Evolutionary conservation across 164 flowering plant species (phyloP), one percentile per base, ranked within the genome.

Genomic region (Piper betle): DNA sequence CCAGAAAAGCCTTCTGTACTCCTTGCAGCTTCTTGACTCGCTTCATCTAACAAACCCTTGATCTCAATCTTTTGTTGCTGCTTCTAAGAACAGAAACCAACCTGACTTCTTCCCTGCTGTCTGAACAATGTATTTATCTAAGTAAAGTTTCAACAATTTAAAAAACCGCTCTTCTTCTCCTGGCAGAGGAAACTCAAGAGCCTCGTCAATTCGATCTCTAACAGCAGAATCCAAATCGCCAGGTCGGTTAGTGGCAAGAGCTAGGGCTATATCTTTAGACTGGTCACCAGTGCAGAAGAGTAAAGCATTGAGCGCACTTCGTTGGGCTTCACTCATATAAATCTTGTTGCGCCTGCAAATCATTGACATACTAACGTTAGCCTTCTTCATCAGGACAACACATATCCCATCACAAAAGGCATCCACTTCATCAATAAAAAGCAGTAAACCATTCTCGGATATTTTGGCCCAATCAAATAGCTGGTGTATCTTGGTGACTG

Each of bases 371-470:
- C 39, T 12, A 41, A 62, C 38, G 55, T 18, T 3, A 43, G 50
- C 33, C 33, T 25, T 25, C 33, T 25, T 25, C 1, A 25, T 25
- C 33, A 25, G 33, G 33, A 25, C 33, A 25, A 25, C 33, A 25
- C 33, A 25, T 2, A 46, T 9, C 5, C 50, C 15, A 46, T 46
- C 50, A n/a, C 10, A 39, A 70, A 94, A 94, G 33, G 99, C 97
- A 76, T 94, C 99, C 38, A 96, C 97, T 79, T 94, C 99, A 74
- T 94, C 99, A 71, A 91, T 94, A 72, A 94, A 94, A 64, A 94
- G 91, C 76, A 91, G 67, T 59, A 93, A 78, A 16, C 99, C 97
- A 78, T 68, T 86, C 55, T 66, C 68, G 40, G 97, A 91, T 70
- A 86, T 91, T 74, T 94, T 91, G 25, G 89, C 73, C 99, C 99